Base-by-base conservation (phyloP, 2,329 filamentous ascomycete genomes). In the Trichophyton simii region DNA sequence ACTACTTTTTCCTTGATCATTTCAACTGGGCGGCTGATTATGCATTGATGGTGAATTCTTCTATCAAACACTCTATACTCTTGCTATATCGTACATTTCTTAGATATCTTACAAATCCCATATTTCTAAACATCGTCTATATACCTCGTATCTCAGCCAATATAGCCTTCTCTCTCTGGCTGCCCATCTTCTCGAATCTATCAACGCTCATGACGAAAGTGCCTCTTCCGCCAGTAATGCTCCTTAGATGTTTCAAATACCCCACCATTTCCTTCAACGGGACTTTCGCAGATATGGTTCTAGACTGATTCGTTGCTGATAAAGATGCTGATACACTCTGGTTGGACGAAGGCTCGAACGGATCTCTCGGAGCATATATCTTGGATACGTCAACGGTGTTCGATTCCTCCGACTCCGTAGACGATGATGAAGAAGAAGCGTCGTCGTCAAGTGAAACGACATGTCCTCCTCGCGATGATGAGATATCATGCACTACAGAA, bases 231-330 rank as follows among this genome's bases (percentile, higher is more conserved):
- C 87, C 88, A 2, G 92, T 99, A 77, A 96, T 81, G 74, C 89
- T 91, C 59, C 94, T 80, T 65, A 99, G 75, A 71, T 95, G 89
- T 72, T 90, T 89, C 67, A 97, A 79, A 73, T 97, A 99, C 48
- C 92, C 89, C 41, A 97, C 86, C 89, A 97, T 96, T 75, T 97
- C 92, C 75, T 94, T 95, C 68, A 97, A 79, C 36, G 94, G 94
- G 31, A 97, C 92, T 68, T 88, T 85, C 22, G 91, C 94, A 9
- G 87, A 85, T 66, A 99, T 89, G 58, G 87, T 80, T 61, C 81
- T 73, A 62, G 84, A 82, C 36, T 80, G 73, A 50, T 73, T 73
- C 2, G 22, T 60, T 57, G n/a, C 63, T 31, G 54, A 57, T 55
- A 63, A n/a, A 1, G 36, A 55, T 11, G 41, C n/a, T 3, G 41